These are phyloP conservation scores for Chalciporus piperatoides DNA, from an alignment of 1,284 basidiomycete genomes.

Conservation along the genomic window DNA sequence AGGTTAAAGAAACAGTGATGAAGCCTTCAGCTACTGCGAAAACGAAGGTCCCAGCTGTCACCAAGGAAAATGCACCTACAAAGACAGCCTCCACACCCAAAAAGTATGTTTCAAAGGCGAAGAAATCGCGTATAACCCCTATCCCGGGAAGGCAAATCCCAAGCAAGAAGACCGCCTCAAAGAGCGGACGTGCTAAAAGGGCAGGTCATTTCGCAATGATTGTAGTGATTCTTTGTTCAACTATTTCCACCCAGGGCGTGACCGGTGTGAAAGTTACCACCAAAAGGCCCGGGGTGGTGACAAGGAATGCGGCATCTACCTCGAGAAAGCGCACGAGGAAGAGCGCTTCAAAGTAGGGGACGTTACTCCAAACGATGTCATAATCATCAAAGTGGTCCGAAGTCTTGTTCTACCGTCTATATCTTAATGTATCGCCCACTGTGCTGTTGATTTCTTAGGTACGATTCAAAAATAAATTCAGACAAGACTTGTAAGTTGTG, in stretches of 20 bases:
- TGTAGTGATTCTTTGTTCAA: conserved; percentile 33
- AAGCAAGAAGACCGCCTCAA: conserved; percentile 38
- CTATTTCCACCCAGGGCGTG: conserved; percentile 41
- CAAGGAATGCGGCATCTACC: conserved; percentile 28
- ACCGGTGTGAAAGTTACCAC: conserved; percentile 33
- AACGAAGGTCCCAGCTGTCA: not conserved
- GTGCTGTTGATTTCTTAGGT: too few relatives aligned
- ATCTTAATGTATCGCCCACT: not conserved
- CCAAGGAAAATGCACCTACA: conserved; percentile 33
- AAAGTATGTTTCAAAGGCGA: conserved; percentile 33
- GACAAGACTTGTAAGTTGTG: too few relatives aligned
- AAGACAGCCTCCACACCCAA: conserved; percentile 28
- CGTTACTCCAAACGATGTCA: not conserved
- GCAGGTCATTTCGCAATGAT: conserved; percentile 19
- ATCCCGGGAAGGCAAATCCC: conserved; percentile 27
- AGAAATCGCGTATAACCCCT: conserved; percentile 43
- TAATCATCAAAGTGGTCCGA: not conserved
- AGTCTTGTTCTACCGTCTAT: not conserved
- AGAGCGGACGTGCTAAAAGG: conserved; percentile 26
- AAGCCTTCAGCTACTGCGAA: conserved; percentile 7
- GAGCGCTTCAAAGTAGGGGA: conserved; percentile 6
- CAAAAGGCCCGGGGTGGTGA: not conserved
- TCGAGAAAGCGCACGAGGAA: conserved; percentile 35
- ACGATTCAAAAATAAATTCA: too few relatives aligned
- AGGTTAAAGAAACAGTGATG: conserved; percentile 27